phyloP scores from a whole-genome alignment of 2,329 filamentous ascomycete genomes.

The Calonectria ilicicola region DNA sequence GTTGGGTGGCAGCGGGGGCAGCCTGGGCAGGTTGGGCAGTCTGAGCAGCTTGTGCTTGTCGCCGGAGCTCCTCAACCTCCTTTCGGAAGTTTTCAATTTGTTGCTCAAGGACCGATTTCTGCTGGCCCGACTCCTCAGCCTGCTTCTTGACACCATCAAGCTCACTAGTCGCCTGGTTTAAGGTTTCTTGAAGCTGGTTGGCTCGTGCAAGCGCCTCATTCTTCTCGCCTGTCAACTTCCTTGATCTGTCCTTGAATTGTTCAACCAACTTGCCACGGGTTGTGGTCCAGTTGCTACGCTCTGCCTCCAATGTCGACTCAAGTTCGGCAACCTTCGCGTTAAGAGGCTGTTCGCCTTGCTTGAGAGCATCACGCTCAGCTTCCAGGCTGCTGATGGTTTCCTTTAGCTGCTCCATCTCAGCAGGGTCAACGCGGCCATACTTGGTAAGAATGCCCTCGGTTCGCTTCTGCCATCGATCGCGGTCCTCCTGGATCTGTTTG shows the following conservation, averaged over 20 bases:
- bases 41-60: slow-evolving; percentile 50
- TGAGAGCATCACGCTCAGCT: slow-evolving; percentile 71
- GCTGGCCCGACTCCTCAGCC: slow-evolving; percentile 45
- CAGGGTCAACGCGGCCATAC: slow-evolving; percentile 94
- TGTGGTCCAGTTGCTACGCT: slow-evolving; percentile 66
- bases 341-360: slow-evolving; percentile 62
- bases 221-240: slow-evolving; percentile 66
- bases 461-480: slow-evolving; percentile 95
- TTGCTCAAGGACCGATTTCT: slow-evolving; percentile 54
- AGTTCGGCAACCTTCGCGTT: slow-evolving; percentile 65
- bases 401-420: slow-evolving; percentile 91
- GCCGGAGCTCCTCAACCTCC: slow-evolving; percentile 53
- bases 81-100: slow-evolving; percentile 58
- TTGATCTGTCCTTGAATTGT: slow-evolving; percentile 73
- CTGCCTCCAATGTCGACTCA: slow-evolving; percentile 64
- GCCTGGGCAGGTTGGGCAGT: slow-evolving; percentile 56
- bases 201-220: slow-evolving; percentile 64
- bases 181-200: slow-evolving; percentile 62
- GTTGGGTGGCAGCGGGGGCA: slow-evolving; percentile 46
- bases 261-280: slow-evolving; percentile 66
- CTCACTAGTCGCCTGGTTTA: slow-evolving; percentile 64
- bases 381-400: slow-evolving; percentile 77
- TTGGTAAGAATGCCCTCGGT: slow-evolving; percentile 96
- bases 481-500: slow-evolving; percentile 88
- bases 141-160: slow-evolving; percentile 62